phyloP scores from a whole-genome alignment of 2,329 filamentous ascomycete genomes.

The Scortechinia acanthostroma region DNA sequence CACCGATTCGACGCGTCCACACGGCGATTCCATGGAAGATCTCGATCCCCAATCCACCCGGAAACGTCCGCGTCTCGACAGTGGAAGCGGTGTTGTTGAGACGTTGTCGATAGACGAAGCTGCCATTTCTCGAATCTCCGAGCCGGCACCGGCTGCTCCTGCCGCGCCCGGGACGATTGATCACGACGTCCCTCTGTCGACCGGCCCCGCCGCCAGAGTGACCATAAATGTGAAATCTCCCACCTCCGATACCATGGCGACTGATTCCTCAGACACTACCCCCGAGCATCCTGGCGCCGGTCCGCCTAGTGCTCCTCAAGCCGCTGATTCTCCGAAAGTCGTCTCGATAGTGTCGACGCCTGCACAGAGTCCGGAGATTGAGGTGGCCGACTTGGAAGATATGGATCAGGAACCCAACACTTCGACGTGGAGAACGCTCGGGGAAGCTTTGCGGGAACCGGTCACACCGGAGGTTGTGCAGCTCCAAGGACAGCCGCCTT shows the following conservation, averaged over 20 bases:
- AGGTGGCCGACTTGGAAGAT: conserved; percentile 37
- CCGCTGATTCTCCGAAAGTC: conserved; percentile 13
- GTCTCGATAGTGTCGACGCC: conserved; percentile 32
- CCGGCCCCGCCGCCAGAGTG: too few relatives aligned
- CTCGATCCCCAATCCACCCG: conserved; percentile 13
- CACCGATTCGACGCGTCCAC: conserved; percentile 12
- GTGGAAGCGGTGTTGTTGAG: conserved; percentile 24
- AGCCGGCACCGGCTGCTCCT: neutral
- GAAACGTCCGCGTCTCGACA: conserved; percentile 36
- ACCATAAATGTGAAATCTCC: neutral
- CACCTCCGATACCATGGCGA: too few relatives aligned
- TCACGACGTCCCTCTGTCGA: neutral
- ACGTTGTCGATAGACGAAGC: conserved; percentile 17
- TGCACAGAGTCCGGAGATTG: conserved; percentile 32
- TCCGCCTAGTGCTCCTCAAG: neutral
- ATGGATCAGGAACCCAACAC: conserved; percentile 33
- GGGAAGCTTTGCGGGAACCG: conserved; percentile 19
- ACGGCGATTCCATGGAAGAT: conserved; percentile 28
- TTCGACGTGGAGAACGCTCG: conserved; percentile 29
- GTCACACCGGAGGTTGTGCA: conserved; percentile 19
- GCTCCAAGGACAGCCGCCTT: conserved; percentile 16
- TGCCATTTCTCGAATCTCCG: neutral
- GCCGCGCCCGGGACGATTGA: neutral
- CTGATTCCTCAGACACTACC: neutral
- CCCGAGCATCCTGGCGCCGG: neutral